Evolutionary conservation across 768 basidiomycete genomes (phyloP), one percentile per base, ranked within the genome.

Genomic region (Amylocystis lapponica): DNA sequence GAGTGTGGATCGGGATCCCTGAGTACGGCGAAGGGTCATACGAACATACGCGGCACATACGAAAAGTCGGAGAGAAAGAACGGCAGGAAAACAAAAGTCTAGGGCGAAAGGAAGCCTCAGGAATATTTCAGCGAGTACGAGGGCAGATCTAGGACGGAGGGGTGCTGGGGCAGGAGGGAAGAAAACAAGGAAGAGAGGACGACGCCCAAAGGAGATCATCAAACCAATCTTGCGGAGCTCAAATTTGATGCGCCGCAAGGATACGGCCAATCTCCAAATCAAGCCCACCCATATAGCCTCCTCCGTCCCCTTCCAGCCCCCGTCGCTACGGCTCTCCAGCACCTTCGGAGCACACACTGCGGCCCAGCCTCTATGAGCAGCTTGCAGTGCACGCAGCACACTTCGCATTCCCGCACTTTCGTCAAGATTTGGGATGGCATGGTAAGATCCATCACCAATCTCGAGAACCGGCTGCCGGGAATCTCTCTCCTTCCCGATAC

Each of bases 401-500:
- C n/a, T n/a, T n/a, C n/a, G n/a, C n/a, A n/a, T n/a, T n/a, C n/a
- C n/a, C n/a, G n/a, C n/a, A n/a, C n/a, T n/a, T n/a, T n/a, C n/a
- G n/a, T n/a, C n/a, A n/a, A n/a, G n/a, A n/a, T n/a, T n/a, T n/a
- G 35, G 35, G 11, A 19, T 36, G 35, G 35, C 12, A 19, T 12
- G 23, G 17, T 21, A 20, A 57, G 58, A 59, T 59, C 58, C 50
- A 57, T 57, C 52, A 55, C 43, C 52, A n/a, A 60, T 57, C 58
- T 60, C 38, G 45, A 54, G 56, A 55, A 57, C 54, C 54, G 56
- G 50, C 38, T 35, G 41, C 54, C 54, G 56, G 58, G 52, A 56
- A 60, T 57, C 58, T 60, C 43, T n/a, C n/a, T 50, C 44, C 43
- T 47, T 48, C 58, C 58, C 58, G 58, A 60, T 60, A 50, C 50